Conservation (phyloP, 2,329 filamentous ascomycete species). For the Dactylellina drechsleri region DNA sequence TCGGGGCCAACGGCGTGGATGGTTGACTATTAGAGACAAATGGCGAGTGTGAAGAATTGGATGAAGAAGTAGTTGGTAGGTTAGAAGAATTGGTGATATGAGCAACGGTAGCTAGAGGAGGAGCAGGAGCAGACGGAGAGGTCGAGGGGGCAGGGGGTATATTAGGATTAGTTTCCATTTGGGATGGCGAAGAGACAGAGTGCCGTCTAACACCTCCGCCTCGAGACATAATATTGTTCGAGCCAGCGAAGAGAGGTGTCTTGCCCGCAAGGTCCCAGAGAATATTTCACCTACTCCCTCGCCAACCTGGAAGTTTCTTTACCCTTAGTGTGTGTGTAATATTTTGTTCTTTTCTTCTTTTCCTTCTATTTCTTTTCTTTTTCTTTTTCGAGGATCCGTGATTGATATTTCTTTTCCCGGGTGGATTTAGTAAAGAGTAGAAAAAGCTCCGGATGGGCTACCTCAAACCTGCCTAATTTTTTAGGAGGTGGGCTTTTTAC, state of each 20-base stretch:
- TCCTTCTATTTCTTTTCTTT: slow-evolving; percentile 18
- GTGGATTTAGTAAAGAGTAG: neutral
- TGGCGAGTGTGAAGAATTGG: slow-evolving; percentile 26
- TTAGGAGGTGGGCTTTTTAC: no score
- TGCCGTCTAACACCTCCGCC: slow-evolving; percentile 48
- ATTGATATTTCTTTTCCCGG: neutral
- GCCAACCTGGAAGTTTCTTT: neutral
- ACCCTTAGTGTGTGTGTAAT: neutral
- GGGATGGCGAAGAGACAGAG: slow-evolving; percentile 48
- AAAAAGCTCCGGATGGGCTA: slow-evolving; percentile 16
- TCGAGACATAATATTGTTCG: slow-evolving; percentile 47
- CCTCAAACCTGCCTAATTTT: slow-evolving; percentile 5
- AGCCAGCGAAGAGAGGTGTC: slow-evolving; percentile 48
- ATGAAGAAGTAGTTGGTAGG: slow-evolving; percentile 22
- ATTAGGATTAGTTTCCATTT: slow-evolving; percentile 54
- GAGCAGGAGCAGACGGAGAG: slow-evolving; percentile 13
- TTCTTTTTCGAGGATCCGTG: slow-evolving; percentile 8
- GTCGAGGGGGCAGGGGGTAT: slow-evolving; percentile 30
- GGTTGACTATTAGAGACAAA: slow-evolving; percentile 26
- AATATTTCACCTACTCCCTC: slow-evolving; percentile 19
- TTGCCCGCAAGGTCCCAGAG: slow-evolving; percentile 27
- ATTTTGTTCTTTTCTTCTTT: slow-evolving; percentile 10
- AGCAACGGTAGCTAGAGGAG: neutral
- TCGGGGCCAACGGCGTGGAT: slow-evolving; percentile 34
- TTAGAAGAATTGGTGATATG: slow-evolving; percentile 10